Base-by-base conservation (phyloP, 1,139 yeast genomes). In the Pichiaceae sp. region DNA sequence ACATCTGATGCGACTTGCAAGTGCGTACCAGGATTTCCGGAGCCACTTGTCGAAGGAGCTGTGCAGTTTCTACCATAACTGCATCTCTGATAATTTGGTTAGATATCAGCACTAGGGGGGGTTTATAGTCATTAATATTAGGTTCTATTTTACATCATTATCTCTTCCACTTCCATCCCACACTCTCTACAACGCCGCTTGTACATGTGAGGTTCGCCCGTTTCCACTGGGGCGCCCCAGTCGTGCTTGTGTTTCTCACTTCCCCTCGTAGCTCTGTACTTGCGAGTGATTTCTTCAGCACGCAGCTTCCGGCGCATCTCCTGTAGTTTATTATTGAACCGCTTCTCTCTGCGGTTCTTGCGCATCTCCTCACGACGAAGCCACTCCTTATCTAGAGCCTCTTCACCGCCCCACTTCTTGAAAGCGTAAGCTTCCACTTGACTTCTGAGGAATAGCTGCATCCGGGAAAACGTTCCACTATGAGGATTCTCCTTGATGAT, bases 401-500 rank as follows among this genome's bases (percentile, higher is more conserved):
- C 95, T 4, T 82, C 72, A 0, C 94, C 81, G 2, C 94, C 95
- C 99, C 99, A 93, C 60, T 91, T 91, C 54, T 82, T 79, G 64
- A 79, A 84, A 0, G 98, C 95, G 61, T 72, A 84, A 50, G 80
- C 86, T 56, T 93, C 98, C 14, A 91, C 89, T 52, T 93, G 97
- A 50, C 77, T 83, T 41, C 98, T 65, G 34, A 91, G 60, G 57
- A 79, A 93, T 38, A 93, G 65, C 68, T 87, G 95, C 99, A 93
- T 93, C 52, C 93, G 71, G 36, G 89, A 82, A 59, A 77, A 93
- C 0, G 84, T 79, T 3, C 77, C 75, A 33, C 93, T 87, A 59
- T 91, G 96, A 0, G 99, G 99, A 52, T 93, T 93, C 6, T 96
- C 89, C 49, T 89, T 84, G 47, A 87, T 95, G 42, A 89, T 64